Base-by-base conservation (phyloP, 352 stramenopile genomes). In the Globisporangium camurandrum region DNA sequence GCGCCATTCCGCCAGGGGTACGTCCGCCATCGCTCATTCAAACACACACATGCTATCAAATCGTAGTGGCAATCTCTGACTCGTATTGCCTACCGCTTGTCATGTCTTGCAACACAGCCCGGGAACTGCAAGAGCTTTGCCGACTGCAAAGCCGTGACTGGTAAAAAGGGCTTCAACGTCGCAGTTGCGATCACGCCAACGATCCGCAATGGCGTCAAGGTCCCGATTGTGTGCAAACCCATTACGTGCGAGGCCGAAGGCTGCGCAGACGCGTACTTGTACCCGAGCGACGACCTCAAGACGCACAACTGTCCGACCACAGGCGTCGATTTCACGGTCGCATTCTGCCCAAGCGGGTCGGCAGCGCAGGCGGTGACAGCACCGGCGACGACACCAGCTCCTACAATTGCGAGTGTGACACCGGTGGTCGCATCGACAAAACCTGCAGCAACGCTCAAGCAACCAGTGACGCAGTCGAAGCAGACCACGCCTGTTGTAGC, bases 111-210 rank as follows among this genome's bases (percentile, higher is more conserved):
- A n/a, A n/a, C n/a, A 4, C 24, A 48, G 42, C 67, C 69, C 0
- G 67, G 69, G 14, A 70, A 63, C 58, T 85, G 75, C 54, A 64
- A 51, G 28, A 86, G 69, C 51, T 74, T 71, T 39, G 62, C 44
- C 4, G 61, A 77, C 9, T 88, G 75, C 56, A 68, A 68, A 48
- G 22, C 47, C 7, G 59, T 46, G 0, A 80, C 75, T 4, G 60
- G 69, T 51, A 83, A 83, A 46, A 67, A 59, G 11, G 76, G 76
- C 42, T 88, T 69, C 64, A 88, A 88, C 43, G 63, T 85, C 24
- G 55, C 74, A 22, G 66, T 88, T 60, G 60, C 62, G 19, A 82
- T 88, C 56, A 66, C 49, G 2, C 76, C 75, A 28, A 46, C 53
- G 44, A 59, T 46, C 30, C 26, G 23, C 8, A 50, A 20, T 37